A percentile compares a stretch with the other conserved stretches of the same genome.
Conservation (phyloP, 768 basidiomycete genomes). For the Boletellus emodensis region DNA sequence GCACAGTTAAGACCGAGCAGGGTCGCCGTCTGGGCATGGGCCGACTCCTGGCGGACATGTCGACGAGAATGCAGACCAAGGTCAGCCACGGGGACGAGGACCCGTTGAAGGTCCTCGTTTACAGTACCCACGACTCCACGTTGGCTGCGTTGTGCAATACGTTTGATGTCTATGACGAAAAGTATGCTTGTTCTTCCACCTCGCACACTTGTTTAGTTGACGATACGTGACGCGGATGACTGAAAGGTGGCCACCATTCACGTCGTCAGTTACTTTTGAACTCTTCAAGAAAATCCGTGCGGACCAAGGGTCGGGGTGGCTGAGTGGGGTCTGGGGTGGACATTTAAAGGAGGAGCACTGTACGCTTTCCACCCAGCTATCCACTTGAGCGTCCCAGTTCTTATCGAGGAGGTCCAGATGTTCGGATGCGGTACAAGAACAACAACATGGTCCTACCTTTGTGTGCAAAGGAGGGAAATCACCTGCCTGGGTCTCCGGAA, state of each 20-base stretch:
- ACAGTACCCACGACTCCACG: conserved; percentile 70
- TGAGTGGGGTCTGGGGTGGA: conserved; percentile 38
- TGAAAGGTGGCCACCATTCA: conserved; percentile 66
- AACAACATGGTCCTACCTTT: conserved; percentile 56
- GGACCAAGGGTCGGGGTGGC: neutral
- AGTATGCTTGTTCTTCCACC: conserved; percentile 37
- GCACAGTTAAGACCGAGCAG: conserved; percentile 66
- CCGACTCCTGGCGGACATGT: conserved; percentile 60
- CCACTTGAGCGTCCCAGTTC: too few relatives aligned
- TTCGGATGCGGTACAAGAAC: conserved; percentile 79
- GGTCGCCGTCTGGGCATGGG: conserved; percentile 77
- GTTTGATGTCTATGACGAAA: conserved; percentile 69
- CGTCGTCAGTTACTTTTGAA: conserved; percentile 70
- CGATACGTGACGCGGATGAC: conserved; percentile 15
- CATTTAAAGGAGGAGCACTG: conserved; percentile 39
- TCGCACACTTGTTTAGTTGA: neutral
- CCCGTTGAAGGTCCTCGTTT: conserved; percentile 60
- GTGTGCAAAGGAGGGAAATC: conserved; percentile 63
- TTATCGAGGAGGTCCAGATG: conserved; percentile 34
- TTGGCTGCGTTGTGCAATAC: conserved; percentile 61
- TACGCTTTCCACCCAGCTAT: conserved; percentile 19
- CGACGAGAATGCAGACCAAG: conserved; percentile 60
- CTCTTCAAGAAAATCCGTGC: conserved; percentile 48
- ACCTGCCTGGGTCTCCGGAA: conserved; percentile 65
- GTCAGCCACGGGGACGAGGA: conserved; percentile 41